A percentile compares a stretch with the other conserved stretches of the same genome.
These are phyloP conservation scores for Didymella glomerata DNA, from an alignment of 2,329 filamentous ascomycete species.

Conservation along the genomic window DNA sequence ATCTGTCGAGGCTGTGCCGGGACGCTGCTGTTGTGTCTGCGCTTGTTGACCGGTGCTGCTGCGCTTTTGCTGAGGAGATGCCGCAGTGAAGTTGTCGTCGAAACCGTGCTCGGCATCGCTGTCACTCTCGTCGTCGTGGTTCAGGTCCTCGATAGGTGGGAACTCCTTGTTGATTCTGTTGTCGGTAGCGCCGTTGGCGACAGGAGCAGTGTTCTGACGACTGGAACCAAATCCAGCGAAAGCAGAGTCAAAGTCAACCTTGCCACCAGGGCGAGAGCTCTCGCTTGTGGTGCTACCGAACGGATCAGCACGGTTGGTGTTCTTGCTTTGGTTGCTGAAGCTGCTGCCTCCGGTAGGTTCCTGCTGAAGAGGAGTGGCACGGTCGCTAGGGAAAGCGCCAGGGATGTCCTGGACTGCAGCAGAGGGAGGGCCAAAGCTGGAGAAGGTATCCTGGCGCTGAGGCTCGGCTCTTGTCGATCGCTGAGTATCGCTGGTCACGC, in stretches of 20 bases:
- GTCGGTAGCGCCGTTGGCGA: constrained; percentile 40
- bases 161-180: constrained; percentile 77
- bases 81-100: constrained; percentile 88
- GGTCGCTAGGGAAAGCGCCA: constrained; percentile 58
- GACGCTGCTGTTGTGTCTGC: constrained; percentile 37
- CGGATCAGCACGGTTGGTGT: constrained; percentile 54
- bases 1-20: constrained; percentile 40
- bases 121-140: constrained; percentile 84
- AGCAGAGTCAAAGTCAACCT: constrained; percentile 85
- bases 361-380: constrained; percentile 55
- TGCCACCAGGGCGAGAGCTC: constrained; percentile 57
- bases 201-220: constrained; percentile 59
- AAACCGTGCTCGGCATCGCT: constrained; percentile 75
- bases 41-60: constrained; percentile 38
- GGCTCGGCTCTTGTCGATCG: constrained; percentile 46
- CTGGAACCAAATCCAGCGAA: constrained; percentile 75
- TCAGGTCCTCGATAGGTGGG: constrained; percentile 89
- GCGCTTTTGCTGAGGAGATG: constrained; percentile 54
- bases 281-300: constrained; percentile 47
- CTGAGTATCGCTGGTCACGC: constrained; percentile 51
- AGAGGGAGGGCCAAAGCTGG: constrained; percentile 48
- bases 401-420: constrained; percentile 50
- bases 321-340: constrained; percentile 57
- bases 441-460: constrained; percentile 53
- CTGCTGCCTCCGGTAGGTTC: constrained; percentile 59